A percentile compares a stretch with the other conserved stretches of the same genome.
These are phyloP conservation scores for Vishniacozyma victoriae DNA, from an alignment of 768 basidiomycete species.

Conservation along the genomic window DNA sequence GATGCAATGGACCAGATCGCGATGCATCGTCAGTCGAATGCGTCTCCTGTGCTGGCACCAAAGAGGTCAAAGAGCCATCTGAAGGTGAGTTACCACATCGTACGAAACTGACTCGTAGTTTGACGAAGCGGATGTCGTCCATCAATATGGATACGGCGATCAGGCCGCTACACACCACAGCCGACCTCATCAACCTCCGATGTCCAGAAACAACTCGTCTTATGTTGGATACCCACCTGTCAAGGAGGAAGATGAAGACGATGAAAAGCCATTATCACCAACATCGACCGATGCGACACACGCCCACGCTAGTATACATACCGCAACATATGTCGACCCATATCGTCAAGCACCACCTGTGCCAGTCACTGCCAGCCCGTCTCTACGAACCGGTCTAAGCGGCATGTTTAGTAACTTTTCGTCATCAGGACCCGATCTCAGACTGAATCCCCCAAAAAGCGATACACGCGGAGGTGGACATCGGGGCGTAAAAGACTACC, in stretches of 20 bases:
- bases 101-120: conserved; percentile 22
- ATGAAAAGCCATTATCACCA: neutral
- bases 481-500: conserved; percentile 22
- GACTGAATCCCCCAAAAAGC: neutral
- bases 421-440: conserved; percentile 3
- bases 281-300: neutral
- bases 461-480: conserved; percentile 9
- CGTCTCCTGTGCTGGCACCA: conserved; percentile 1
- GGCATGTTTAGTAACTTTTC: conserved; percentile 1
- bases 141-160: conserved; percentile 40
- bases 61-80: conserved; percentile 25
- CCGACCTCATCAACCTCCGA: conserved; percentile 12
- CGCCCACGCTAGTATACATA: neutral
- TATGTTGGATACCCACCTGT: conserved; percentile 6
- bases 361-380: neutral
- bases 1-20: conserved; percentile 46
- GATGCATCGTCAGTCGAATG: conserved; percentile 5
- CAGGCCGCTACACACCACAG: conserved; percentile 24
- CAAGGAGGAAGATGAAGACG: conserved; percentile 1
- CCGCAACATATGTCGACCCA: conserved; percentile 5
- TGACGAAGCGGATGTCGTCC: conserved; percentile 45
- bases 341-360: conserved; percentile 6
- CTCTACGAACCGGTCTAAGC: neutral
- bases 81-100: conserved; percentile 17
- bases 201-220: neutral